Percentiles rank a stretch among this genome's conserved stretches.
Evolutionary conservation across 257 asterid genomes (phyloP).

Genomic region (Penstemon eatonii): DNA sequence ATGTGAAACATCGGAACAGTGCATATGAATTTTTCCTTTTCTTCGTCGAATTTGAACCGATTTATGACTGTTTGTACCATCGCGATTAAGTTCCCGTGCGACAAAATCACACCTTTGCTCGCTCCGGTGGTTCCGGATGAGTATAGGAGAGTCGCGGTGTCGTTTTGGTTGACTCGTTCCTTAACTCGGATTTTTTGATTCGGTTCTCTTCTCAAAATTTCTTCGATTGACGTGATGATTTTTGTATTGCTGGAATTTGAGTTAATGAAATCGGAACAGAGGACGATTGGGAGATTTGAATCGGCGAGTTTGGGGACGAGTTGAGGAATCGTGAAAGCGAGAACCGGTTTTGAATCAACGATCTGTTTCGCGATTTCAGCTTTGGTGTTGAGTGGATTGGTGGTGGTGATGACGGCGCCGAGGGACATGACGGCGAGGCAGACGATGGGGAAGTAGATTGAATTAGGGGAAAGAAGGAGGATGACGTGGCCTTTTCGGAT

Average conservation of each 20-base stretch:
- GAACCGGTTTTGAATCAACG: slow-evolving; percentile 70
- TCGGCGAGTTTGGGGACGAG: slow-evolving; percentile 63
- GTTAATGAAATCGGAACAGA: slow-evolving; percentile 17
- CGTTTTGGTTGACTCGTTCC: slow-evolving; percentile 53
- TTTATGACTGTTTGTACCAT: slow-evolving; percentile 23
- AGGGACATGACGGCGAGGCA: slow-evolving; percentile 82
- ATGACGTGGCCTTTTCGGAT: slow-evolving; percentile 72
- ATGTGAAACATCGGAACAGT: slow-evolving; percentile 39
- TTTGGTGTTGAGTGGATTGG: slow-evolving; percentile 82
- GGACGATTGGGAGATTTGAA: slow-evolving; percentile 59
- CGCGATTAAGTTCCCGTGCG: slow-evolving; percentile 41
- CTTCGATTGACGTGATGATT: slow-evolving; percentile 40
- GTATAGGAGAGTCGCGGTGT: slow-evolving; percentile 40
- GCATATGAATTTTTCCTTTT: slow-evolving; percentile 27
- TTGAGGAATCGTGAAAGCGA: slow-evolving; percentile 62
- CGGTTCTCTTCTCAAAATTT: slow-evolving; percentile 55
- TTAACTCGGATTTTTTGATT: slow-evolving; percentile 38
- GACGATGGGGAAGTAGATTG: slow-evolving; percentile 77
- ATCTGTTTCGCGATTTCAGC: slow-evolving; percentile 73
- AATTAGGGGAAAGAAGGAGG: slow-evolving; percentile 76
- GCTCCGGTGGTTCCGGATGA: slow-evolving; percentile 43
- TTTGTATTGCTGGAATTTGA: slow-evolving; percentile 22
- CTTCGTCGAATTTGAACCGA: slow-evolving; percentile 22
- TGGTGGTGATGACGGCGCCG: slow-evolving; percentile 89
- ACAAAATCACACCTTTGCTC: slow-evolving; percentile 36